Conservation (phyloP, 139 green algal genomes). For the Tetratostichococcus sp. region DNA sequence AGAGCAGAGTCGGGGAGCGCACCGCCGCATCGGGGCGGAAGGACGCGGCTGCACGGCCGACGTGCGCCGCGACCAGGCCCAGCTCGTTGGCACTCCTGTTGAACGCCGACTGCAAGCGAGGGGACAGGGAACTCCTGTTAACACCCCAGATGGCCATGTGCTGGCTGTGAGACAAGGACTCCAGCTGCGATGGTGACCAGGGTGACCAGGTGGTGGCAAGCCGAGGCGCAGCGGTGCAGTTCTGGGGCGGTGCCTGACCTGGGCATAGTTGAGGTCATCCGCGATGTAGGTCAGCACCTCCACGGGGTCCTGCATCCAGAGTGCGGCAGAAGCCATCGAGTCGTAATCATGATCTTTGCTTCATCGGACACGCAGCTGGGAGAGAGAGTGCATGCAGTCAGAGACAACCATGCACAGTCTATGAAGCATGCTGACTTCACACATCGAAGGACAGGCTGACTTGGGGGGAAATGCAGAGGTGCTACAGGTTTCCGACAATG, state of each 20-base stretch:
- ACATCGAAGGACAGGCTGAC: too few relatives aligned
- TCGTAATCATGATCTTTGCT: too few relatives aligned
- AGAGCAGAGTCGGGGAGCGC: too few relatives aligned
- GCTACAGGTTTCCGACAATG: too few relatives aligned
- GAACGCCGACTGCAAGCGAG: not conserved
- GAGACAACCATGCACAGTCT: too few relatives aligned
- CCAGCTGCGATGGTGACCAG: not conserved
- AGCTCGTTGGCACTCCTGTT: not conserved
- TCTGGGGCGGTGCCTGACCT: not conserved
- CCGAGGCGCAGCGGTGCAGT: not conserved
- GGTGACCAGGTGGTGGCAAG: not conserved
- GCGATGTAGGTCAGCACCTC: slow-evolving; percentile 3
- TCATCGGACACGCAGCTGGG: too few relatives aligned
- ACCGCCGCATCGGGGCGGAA: not conserved
- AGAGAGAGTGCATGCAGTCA: too few relatives aligned
- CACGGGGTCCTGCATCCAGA: too few relatives aligned
- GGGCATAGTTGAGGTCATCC: not conserved
- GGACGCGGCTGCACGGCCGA: not conserved
- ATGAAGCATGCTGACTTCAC: too few relatives aligned
- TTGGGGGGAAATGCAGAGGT: too few relatives aligned
- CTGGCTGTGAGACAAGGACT: not conserved
- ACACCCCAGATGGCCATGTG: not conserved
- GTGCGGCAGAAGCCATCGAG: too few relatives aligned
- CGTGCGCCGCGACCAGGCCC: not conserved
- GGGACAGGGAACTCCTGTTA: not conserved